These are phyloP conservation scores for Turritis glabra DNA, from an alignment of 345 rosid species.

Conservation along the genomic window DNA sequence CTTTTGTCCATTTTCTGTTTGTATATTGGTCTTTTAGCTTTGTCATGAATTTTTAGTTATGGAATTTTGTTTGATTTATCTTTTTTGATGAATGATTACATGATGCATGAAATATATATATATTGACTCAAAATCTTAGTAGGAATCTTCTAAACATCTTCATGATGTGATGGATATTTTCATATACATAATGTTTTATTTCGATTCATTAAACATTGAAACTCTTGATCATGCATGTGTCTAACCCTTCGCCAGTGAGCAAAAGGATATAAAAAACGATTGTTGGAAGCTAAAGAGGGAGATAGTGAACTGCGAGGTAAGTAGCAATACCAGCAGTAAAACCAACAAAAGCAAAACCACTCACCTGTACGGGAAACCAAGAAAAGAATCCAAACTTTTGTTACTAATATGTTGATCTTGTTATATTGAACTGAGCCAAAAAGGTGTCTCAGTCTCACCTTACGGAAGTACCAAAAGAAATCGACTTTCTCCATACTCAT, in stretches of 20 bases:
- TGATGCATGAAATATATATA: neutral
- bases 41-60: neutral
- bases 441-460: slow-evolving; percentile 41
- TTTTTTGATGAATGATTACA: neutral
- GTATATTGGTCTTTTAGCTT: neutral
- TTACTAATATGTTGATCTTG: too few relatives aligned
- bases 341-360: slow-evolving; percentile 76
- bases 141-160: neutral
- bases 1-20: too few relatives aligned
- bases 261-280: slow-evolving; percentile 46
- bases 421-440: neutral
- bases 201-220: neutral
- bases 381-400: neutral
- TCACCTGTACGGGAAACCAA: slow-evolving; percentile 47
- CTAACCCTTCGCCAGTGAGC: too few relatives aligned
- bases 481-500: slow-evolving; percentile 91
- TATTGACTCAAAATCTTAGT: neutral
- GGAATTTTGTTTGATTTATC: neutral
- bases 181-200: neutral
- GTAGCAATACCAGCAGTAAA: slow-evolving; percentile 61
- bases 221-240: neutral
- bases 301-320: slow-evolving; percentile 43
- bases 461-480: slow-evolving; percentile 83
- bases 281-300: slow-evolving; percentile 40
- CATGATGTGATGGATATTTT: neutral